These are phyloP conservation scores for Globisporangium acanthophoron DNA, from an alignment of 352 stramenopile genomes.

Conservation along the genomic window DNA sequence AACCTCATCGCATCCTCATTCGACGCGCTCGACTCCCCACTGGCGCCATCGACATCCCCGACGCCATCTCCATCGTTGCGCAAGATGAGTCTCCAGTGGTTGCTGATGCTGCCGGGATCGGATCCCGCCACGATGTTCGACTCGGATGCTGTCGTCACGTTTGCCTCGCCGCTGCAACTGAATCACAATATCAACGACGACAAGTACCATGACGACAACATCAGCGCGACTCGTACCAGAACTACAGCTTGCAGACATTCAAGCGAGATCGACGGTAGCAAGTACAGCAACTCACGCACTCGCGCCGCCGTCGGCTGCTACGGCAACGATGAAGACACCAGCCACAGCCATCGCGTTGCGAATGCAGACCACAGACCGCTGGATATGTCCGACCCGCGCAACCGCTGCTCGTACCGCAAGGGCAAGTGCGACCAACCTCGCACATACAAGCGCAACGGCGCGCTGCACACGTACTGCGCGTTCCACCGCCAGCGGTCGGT, in stretches of 20 bases:
- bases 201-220: not conserved
- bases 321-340: too few species aligned
- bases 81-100: constrained; percentile 9
- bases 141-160: not conserved
- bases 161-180: constrained; percentile 1
- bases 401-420: constrained; percentile 41
- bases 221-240: not conserved
- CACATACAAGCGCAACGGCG: constrained; percentile 61
- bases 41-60: not conserved
- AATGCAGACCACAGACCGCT: not conserved
- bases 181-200: too few species aligned
- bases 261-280: too few species aligned
- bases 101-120: not conserved
- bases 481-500: constrained; percentile 53
- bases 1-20: not conserved
- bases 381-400: constrained; percentile 5
- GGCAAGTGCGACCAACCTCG: constrained; percentile 47
- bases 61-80: not conserved
- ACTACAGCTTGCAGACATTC: not conserved
- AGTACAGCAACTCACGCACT: too few species aligned
- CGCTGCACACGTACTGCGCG: constrained; percentile 58
- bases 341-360: too few species aligned
- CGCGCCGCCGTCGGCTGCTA: too few species aligned
- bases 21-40: not conserved
- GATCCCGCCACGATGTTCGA: not conserved